These are phyloP conservation scores for Anastatica hierochuntica DNA, from an alignment of 345 rosid genomes.

Conservation along the genomic window DNA sequence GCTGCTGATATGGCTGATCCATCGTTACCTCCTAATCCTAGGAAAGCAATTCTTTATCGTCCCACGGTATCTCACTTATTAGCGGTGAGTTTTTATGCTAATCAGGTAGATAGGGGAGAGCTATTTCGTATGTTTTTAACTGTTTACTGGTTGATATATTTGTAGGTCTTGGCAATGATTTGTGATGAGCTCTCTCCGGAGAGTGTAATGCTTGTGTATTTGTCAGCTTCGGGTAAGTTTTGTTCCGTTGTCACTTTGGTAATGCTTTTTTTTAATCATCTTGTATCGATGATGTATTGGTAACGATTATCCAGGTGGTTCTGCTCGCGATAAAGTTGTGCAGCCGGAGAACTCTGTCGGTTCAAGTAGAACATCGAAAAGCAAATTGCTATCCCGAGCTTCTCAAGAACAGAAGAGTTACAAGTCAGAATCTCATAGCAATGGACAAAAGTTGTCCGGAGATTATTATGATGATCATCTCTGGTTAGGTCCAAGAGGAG, in stretches of 20 bases:
- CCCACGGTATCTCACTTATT: slow-evolving; percentile 80
- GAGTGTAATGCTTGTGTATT: slow-evolving; percentile 62
- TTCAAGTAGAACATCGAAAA: slow-evolving; percentile 51
- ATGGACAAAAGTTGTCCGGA: slow-evolving; percentile 37
- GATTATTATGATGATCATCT: slow-evolving; percentile 41
- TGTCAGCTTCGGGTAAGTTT: slow-evolving; percentile 74
- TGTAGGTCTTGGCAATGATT: slow-evolving; percentile 92
- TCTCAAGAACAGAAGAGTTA: slow-evolving; percentile 43
- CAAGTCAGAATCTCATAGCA: slow-evolving; percentile 36
- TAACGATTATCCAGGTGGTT: slow-evolving; percentile 56
- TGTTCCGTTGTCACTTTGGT: slow-evolving; percentile 8
- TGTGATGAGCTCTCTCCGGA: slow-evolving; percentile 85
- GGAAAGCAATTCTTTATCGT: slow-evolving; percentile 81
- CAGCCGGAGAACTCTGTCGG: slow-evolving; percentile 44
- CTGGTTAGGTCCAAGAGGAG: slow-evolving; percentile 74
- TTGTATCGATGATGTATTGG: slow-evolving; percentile 7
- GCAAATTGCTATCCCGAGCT: slow-evolving; percentile 37
- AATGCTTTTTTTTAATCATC: neutral
- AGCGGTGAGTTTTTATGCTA: slow-evolving; percentile 57
- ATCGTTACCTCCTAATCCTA: slow-evolving; percentile 68
- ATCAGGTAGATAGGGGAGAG: neutral
- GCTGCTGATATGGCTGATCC: slow-evolving; percentile 75
- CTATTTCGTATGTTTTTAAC: neutral
- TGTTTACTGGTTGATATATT: neutral
- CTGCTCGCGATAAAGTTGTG: slow-evolving; percentile 29